Evolutionary conservation across 2,329 filamentous ascomycete species (phyloP), one percentile per base, ranked within the genome.

Genomic region (Penicillium oxalicum): DNA sequence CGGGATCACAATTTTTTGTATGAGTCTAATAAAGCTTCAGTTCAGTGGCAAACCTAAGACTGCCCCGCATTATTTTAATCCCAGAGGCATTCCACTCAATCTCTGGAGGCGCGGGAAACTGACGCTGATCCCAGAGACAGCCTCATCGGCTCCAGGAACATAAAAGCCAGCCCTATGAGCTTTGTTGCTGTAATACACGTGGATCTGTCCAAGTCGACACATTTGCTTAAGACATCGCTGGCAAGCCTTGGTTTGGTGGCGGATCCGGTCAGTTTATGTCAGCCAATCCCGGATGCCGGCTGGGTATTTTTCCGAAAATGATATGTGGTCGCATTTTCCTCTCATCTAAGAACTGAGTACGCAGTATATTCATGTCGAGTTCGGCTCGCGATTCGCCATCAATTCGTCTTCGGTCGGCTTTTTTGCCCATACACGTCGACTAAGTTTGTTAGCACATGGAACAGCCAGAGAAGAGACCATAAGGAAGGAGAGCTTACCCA

Each of bases 401-500:
- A 36, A 36, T 36, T 36, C 34, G 34, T 36, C 34, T 36, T 36
- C 34, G 34, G 9, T 36, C 9, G 9, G 34, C 34, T 36, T 36
- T 36, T 18, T 36, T 36, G 9, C 34, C 34, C 9, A 36, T 13
- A 36, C 9, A 36, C 9, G 9, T n/a, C 9, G 9, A 36, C 34
- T 36, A 13, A 36, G 34, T 36, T 36, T 36, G 9, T 36, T 36
- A 36, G 34, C 9, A 36, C 9, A 36, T 36, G 9, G 6, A n/a
- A 36, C 9, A 29, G 7, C 18, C 7, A 26, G 9, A 11, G 2
- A 33, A 37, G 9, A 8, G n/a, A 4, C 3, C 18, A 18, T 9
- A 32, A 26, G n/a, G 26, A 33, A 3, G 26, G 28, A 34, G 5
- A 12, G 46, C 51, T 44, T 41, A 54, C 52, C 32, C 36, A 43